phyloP scores from a whole-genome alignment of 441 rosid species.

The Flueggea neowawraea region DNA sequence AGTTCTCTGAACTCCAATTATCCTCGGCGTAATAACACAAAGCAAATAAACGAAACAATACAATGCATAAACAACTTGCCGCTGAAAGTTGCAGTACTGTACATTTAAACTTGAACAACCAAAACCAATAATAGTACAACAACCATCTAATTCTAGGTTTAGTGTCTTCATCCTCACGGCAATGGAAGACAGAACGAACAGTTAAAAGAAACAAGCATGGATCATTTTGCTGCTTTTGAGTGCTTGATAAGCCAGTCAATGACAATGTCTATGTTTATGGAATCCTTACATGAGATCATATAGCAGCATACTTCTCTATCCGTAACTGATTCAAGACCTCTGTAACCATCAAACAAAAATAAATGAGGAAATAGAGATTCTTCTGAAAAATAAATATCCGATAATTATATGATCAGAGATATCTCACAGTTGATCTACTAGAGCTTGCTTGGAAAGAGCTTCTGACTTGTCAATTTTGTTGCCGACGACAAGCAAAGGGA shows the following conservation, averaged over 20 bases:
- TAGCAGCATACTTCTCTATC: constrained; percentile 97
- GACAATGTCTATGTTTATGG: constrained; percentile 80
- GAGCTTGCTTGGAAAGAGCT: constrained; percentile 93
- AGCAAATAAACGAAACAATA: no score
- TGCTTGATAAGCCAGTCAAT: constrained; percentile 99
- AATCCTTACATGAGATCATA: constrained; percentile 98
- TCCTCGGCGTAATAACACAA: no score
- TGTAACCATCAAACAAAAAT: constrained; percentile 26
- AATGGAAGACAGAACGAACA: no score
- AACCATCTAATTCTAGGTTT: no score
- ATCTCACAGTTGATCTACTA: constrained; percentile 92
- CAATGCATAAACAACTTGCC: no score
- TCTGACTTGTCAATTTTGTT: constrained; percentile 96
- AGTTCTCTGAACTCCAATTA: no score
- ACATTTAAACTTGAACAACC: no score
- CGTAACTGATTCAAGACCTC: constrained; percentile 71
- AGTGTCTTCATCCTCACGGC: no score
- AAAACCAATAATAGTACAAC: no score
- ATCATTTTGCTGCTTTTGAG: constrained; percentile 62
- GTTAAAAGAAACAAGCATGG: no score
- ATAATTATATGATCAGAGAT: not conserved
- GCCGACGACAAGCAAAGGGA: constrained; percentile 88
- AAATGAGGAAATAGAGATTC: not conserved
- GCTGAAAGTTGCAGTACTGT: no score
- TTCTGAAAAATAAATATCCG: not conserved